These are phyloP conservation scores for Herpetospermum pedunculosum DNA, from an alignment of 306 rosid species.

Conservation along the genomic window DNA sequence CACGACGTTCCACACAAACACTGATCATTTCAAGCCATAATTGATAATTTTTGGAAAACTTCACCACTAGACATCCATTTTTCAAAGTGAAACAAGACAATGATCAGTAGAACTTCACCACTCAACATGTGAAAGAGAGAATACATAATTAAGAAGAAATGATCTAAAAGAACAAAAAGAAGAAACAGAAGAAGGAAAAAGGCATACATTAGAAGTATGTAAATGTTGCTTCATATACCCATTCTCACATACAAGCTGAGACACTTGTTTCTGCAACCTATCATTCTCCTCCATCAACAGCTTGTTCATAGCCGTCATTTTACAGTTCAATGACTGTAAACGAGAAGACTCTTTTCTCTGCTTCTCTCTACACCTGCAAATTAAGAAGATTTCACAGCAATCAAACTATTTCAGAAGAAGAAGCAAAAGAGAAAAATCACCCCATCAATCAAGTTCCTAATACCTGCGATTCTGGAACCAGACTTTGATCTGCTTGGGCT, in stretches of 20 bases:
- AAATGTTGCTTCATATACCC: slow-evolving; percentile 85
- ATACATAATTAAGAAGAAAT: not conserved
- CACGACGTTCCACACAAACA: not conserved
- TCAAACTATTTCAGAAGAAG: too few relatives aligned
- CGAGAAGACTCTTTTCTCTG: slow-evolving; percentile 91
- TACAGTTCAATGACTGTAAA: slow-evolving; percentile 83
- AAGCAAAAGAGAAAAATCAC: not conserved
- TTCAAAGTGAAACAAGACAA: not conserved
- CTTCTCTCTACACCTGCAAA: slow-evolving; percentile 98
- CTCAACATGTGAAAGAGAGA: not conserved
- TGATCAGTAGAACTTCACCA: not conserved
- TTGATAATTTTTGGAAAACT: not conserved
- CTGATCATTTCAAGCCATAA: not conserved
- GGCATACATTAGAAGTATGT: slow-evolving; percentile 48
- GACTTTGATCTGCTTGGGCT: slow-evolving; percentile 98
- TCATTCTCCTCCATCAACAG: slow-evolving; percentile 97
- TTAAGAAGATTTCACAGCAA: not conserved
- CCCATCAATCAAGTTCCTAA: not conserved
- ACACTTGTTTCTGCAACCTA: slow-evolving; percentile 95
- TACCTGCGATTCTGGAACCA: slow-evolving; percentile 98
- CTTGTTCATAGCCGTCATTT: slow-evolving; percentile 87
- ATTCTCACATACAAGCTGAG: slow-evolving; percentile 86
- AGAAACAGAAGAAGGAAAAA: not conserved
- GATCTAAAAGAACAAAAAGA: not conserved
- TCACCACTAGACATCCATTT: not conserved